Evolutionary conservation across 805 yeast genomes (phyloP).

Genomic region (Zygotorulaspora danielsina): DNA sequence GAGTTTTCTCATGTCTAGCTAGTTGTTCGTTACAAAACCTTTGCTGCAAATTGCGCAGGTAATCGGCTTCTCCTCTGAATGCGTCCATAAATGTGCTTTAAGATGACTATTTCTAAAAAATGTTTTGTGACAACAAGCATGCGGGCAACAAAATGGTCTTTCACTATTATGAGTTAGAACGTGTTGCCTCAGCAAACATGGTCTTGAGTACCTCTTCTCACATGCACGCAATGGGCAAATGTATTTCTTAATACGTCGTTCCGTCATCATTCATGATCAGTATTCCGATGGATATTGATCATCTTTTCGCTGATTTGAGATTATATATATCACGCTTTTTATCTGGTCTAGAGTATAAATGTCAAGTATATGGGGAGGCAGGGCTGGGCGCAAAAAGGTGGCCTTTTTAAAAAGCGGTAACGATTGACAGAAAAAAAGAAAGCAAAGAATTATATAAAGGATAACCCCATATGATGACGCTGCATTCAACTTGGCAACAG

Average conservation of each 20-base stretch:
- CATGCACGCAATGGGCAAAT: slow-evolving; percentile 7
- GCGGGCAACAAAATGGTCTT: slow-evolving; percentile 9
- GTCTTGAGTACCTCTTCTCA: slow-evolving; percentile 10
- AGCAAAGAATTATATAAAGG: too few species aligned
- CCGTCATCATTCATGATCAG: too few species aligned
- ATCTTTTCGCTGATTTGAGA: too few species aligned
- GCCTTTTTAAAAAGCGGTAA: too few species aligned
- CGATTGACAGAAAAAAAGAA: too few species aligned
- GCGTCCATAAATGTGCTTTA: slow-evolving; percentile 8
- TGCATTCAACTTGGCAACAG: too few species aligned
- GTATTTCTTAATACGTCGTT: slow-evolving; percentile 6
- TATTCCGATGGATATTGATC: too few species aligned
- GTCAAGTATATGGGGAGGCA: too few species aligned
- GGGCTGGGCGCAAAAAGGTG: too few species aligned
- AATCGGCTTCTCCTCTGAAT: slow-evolving; percentile 6
- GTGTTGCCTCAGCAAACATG: slow-evolving; percentile 11
- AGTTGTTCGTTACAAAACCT: slow-evolving; percentile 12
- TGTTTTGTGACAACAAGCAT: slow-evolving; percentile 5
- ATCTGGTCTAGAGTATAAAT: too few species aligned
- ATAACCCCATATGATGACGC: too few species aligned
- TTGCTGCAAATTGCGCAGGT: slow-evolving; percentile 8
- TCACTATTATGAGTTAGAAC: slow-evolving; percentile 8
- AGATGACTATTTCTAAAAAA: slow-evolving; percentile 10
- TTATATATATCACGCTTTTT: too few species aligned
- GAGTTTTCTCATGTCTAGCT: slow-evolving; percentile 6